Evolutionary conservation across 768 basidiomycete genomes (phyloP), one percentile per base, ranked within the genome.

Genomic region (Asterophora parasitica): DNA sequence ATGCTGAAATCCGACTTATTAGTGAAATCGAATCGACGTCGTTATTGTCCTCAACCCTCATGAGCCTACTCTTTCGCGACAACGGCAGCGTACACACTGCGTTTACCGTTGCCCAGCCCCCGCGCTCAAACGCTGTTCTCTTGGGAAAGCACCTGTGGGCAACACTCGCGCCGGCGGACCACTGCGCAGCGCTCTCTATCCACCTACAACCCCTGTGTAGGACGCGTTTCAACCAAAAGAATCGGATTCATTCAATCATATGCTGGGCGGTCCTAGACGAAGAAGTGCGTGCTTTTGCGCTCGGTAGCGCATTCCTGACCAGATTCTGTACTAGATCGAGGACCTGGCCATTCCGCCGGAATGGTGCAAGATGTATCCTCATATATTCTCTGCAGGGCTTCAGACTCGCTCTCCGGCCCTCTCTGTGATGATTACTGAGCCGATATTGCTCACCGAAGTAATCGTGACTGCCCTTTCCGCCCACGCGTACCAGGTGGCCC

Each of bases 401-500:
- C 32, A 51, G 9, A 20, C 39, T 23, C 40, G 42, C 38, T 13
- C 39, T 6, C 44, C 54, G 7, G 39, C 48, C 1, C 42, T 65
- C 42, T 45, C 56, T 28, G 44, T 73, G 31, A 54, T 59, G 33
- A 44, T 48, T 5, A 54, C 62, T 13, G 63, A 66, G 19, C 68
- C 68, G 5, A 35, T 68, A n/a, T 42, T 53, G 13, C 56, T 84
- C n/a, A 73, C 72, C 12, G 76, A 78, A 50, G 68, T 82, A 28
- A 61, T 83, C 44, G 57, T 81, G 13, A 67, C 71, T 13, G 81
- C 83, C 16, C 65, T 77, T 39, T 76, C 80, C 16, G 42, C 57
- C 8, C 66, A 70, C 3, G 77, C 81, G 3, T 84, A 77, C 54
- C 50, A 60, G n/a, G 62, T 63, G 27, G 78, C 74, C 7, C 64